Percentiles rank a stretch among this genome's conserved stretches.
These are phyloP conservation scores for Zizania palustris DNA, from an alignment of 202 grass and related monocot genomes.

Conservation along the genomic window DNA sequence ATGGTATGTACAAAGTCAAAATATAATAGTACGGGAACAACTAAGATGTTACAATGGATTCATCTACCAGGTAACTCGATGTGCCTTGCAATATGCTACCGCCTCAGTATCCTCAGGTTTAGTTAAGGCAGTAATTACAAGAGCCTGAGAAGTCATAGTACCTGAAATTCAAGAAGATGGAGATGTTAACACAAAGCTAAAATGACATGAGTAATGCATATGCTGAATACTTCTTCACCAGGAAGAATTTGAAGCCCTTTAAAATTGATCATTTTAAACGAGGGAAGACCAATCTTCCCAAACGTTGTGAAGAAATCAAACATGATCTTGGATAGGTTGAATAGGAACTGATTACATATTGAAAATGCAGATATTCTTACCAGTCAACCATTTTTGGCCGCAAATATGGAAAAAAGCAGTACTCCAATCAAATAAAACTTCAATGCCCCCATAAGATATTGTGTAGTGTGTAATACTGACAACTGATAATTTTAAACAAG, in stretches of 20 bases:
- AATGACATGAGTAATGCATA: constrained; percentile 2
- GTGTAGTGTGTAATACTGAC: no score
- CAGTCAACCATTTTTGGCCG: no score
- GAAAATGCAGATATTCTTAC: no score
- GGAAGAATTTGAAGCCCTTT: constrained; percentile 1
- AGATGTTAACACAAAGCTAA: background rate
- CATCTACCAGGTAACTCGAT: constrained; percentile 15
- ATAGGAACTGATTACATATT: no score
- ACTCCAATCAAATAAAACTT: no score
- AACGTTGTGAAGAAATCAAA: no score
- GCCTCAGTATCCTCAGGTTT: constrained; percentile 26
- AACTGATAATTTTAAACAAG: background rate
- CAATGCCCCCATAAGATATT: no score
- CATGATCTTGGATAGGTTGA: no score
- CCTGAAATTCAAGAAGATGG: constrained; percentile 38
- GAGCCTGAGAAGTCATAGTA: constrained; percentile 20
- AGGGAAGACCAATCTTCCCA: no score
- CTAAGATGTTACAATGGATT: background rate
- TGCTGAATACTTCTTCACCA: background rate
- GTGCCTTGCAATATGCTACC: constrained; percentile 13
- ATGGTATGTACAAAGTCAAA: constrained; percentile 41
- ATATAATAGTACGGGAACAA: background rate
- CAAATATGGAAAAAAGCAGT: no score
- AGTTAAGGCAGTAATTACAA: constrained; percentile 40
- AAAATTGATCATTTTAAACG: no score